phyloP scores from a whole-genome alignment of 2,329 filamentous ascomycete genomes.

The Arachnopeziza araneosa region DNA sequence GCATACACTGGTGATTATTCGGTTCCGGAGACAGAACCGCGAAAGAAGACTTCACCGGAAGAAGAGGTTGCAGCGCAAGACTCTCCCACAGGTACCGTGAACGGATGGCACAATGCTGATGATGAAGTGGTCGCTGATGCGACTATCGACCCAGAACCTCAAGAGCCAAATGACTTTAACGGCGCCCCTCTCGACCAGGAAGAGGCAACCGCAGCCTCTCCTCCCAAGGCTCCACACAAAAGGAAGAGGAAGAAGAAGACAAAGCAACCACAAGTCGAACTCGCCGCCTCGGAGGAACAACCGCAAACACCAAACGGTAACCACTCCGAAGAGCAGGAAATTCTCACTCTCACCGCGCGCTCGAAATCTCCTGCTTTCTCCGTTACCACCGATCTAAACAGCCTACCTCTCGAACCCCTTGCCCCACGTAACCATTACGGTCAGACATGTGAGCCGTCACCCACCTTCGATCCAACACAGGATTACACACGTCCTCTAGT shows the following conservation, averaged over 20 bases:
- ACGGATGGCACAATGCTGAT: no score
- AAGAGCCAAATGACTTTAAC: no score
- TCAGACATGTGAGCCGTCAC: constrained; percentile 7
- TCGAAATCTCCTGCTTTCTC: no score
- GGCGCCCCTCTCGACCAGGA: no score
- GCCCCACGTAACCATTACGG: constrained; percentile 7
- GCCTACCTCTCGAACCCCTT: constrained; percentile 6
- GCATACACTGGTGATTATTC: constrained; percentile 22
- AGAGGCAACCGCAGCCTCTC: no score
- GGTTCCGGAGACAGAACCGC: constrained; percentile 8
- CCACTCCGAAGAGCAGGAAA: background rate
- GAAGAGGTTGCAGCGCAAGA: background rate
- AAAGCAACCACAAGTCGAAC: no score
- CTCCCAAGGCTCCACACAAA: no score
- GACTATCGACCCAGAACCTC: no score
- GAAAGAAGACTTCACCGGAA: constrained; percentile 1
- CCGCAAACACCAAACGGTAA: background rate
- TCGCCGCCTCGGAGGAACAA: no score
- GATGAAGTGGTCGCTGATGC: no score
- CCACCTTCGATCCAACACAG: constrained; percentile 6
- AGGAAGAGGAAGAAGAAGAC: no score
- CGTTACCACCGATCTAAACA: constrained; percentile 4
- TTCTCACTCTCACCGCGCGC: no score
- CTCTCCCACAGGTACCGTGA: background rate
- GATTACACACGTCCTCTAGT: constrained; percentile 13